A percentile compares a stretch with the other conserved stretches of the same genome.
Conservation (phyloP, 192 early-diverging fungal genomes). For the Blastocladiella britannica region DNA sequence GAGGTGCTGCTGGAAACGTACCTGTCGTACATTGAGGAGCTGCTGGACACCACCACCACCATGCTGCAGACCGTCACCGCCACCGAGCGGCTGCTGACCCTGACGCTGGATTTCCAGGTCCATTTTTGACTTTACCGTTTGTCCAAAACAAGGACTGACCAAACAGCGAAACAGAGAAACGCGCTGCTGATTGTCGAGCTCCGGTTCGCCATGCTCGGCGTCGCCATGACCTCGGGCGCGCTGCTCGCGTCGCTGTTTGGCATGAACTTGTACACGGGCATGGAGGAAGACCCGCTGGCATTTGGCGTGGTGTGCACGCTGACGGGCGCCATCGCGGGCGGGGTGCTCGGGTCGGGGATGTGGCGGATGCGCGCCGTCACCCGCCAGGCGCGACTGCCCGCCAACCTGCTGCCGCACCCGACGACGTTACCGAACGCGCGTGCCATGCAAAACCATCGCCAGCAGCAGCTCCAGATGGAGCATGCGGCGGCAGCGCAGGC, state of each 20-base stretch:
- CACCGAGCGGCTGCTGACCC: slow-evolving; percentile 65
- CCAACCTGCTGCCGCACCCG: too few relatives aligned
- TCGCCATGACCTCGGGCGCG: slow-evolving; percentile 50
- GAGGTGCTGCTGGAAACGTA: slow-evolving; percentile 83
- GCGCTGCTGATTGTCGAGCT: slow-evolving; percentile 66
- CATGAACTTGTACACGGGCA: slow-evolving; percentile 64
- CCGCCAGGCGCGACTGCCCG: too few relatives aligned
- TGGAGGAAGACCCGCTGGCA: slow-evolving; percentile 45
- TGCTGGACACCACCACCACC: slow-evolving; percentile 46
- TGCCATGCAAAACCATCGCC: too few relatives aligned
- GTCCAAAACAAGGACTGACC: too few relatives aligned
- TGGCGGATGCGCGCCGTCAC: background rate
- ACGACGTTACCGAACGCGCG: too few relatives aligned
- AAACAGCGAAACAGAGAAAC: too few relatives aligned
- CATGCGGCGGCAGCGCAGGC: too few relatives aligned
- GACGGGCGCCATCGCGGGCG: background rate
- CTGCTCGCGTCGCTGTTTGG: slow-evolving; percentile 61
- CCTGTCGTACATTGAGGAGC: slow-evolving; percentile 64
- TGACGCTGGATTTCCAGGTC: slow-evolving; percentile 55
- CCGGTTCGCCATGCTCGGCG: slow-evolving; percentile 53
- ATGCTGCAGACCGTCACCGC: slow-evolving; percentile 46
- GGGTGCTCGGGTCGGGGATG: background rate
- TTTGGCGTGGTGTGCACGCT: slow-evolving; percentile 32
- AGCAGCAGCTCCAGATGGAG: too few relatives aligned
- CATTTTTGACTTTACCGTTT: background rate